Conservation (phyloP, 805 yeast genomes). For the Wickerhamiella sergipiensis region DNA sequence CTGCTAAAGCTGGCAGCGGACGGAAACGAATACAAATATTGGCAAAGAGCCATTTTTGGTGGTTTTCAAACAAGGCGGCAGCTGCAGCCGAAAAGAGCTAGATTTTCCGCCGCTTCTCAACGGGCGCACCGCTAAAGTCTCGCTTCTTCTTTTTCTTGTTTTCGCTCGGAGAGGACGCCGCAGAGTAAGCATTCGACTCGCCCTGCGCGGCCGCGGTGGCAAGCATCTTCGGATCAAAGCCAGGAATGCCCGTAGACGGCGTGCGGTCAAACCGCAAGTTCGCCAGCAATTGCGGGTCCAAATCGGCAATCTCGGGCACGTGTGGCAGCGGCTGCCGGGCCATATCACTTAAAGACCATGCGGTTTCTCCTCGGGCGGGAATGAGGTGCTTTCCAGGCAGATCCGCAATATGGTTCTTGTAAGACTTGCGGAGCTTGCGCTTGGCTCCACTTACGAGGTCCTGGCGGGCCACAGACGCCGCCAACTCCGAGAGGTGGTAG, state of each 20-base stretch:
- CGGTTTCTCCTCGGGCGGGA: slow-evolving; percentile 22
- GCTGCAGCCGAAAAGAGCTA: not conserved
- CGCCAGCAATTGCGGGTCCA: slow-evolving; percentile 29
- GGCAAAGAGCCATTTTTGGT: no score
- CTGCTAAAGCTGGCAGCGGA: no score
- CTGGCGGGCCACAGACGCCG: slow-evolving; percentile 71
- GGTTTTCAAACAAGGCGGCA: no score
- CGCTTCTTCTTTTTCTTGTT: slow-evolving; percentile 5
- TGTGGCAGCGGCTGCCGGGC: slow-evolving; percentile 27
- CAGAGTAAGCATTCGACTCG: not conserved
- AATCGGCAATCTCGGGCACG: slow-evolving; percentile 25
- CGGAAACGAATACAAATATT: no score
- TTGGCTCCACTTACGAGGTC: slow-evolving; percentile 85
- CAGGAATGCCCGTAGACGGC: slow-evolving; percentile 58
- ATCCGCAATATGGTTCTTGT: slow-evolving; percentile 82
- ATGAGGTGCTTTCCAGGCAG: slow-evolving; percentile 47
- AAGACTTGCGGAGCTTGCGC: slow-evolving; percentile 83
- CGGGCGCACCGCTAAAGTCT: not conserved
- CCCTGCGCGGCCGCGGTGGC: slow-evolving; percentile 27
- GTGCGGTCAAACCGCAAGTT: slow-evolving; percentile 52
- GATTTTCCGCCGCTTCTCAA: slow-evolving; percentile 7
- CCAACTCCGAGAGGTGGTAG: slow-evolving; percentile 53
- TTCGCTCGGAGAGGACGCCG: not conserved
- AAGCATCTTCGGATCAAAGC: slow-evolving; percentile 54
- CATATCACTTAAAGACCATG: slow-evolving; percentile 17